Base-by-base conservation (phyloP, 1,284 basidiomycete species). In the Leucoagaricus sp. region DNA sequence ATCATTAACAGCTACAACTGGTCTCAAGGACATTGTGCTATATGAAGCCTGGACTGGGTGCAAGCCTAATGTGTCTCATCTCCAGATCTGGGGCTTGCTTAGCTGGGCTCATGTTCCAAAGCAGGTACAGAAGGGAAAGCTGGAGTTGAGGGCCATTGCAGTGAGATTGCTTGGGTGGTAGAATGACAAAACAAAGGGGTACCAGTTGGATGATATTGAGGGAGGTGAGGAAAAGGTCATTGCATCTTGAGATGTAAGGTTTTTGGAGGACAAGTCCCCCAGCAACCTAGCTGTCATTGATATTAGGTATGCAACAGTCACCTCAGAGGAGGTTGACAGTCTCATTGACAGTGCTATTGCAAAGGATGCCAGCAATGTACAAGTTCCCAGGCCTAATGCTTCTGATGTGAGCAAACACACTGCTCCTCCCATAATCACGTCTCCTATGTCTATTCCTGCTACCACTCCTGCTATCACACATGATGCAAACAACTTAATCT, bases 1-100 rank as follows among this genome's bases (percentile, higher is more conserved):
- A 12, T 63, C 65, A 31, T 42, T 63, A 0, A 58, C 63, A 19
- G 62, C 64, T 2, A 68, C 66, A 8, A 21, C 2, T 10, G 12
- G 50, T 7, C 54, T 52, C 1, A 56, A 61, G 36, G 62, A 58
- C 0, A 41, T 51, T 4, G 52, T 61, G 7, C 31, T 52, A 17
- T 54, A 49, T 29, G 38, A 61, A 53, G 54, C 56, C 17, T 63
- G 58, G 28, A 52, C 49, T 33, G 53, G 59, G 6, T 23, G 53
- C n/a, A 66, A 63, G 48, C 61, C 63, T 2, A 52, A 60, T 42
- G 53, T 63, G 10, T 36, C 42, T 0, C 55, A 63, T 45, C 52
- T 64, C 19, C 55, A 57, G 40, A 58, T 64, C 17, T 64, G 65
- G 54, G 65, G 64, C 36, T 64, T 54, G 19, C 28, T 61, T 19